A percentile compares a stretch with the other conserved stretches of the same genome.
These are phyloP conservation scores for Steccherinum ochraceum DNA, from an alignment of 768 basidiomycete genomes.

Conservation along the genomic window DNA sequence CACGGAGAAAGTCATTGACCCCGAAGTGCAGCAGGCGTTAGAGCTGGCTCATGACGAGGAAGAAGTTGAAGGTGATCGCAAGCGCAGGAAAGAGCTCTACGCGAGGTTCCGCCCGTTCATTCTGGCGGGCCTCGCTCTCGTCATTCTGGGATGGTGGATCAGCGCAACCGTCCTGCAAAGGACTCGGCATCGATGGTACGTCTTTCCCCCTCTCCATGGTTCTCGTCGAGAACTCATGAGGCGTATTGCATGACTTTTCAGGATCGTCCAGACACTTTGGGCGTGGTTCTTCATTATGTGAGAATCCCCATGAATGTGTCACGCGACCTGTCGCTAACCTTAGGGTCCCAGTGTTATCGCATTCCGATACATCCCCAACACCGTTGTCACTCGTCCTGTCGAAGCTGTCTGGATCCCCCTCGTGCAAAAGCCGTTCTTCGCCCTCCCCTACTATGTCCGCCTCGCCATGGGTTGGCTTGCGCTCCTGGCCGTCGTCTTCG, in stretches of 20 bases:
- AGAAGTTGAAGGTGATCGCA: conserved; percentile 12
- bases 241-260: conserved; percentile 20
- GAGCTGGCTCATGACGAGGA: conserved; percentile 13
- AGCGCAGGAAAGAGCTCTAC: conserved; percentile 8
- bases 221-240: neutral
- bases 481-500: conserved; percentile 72
- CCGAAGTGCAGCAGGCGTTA: conserved; percentile 13
- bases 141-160: conserved; percentile 86
- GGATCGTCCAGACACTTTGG: conserved; percentile 77
- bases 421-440: conserved; percentile 65
- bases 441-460: conserved; percentile 43
- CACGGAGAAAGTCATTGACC: conserved; percentile 21
- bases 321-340: neutral
- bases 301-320: conserved; percentile 20
- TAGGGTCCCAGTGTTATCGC: conserved; percentile 47
- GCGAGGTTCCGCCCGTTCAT: conserved; percentile 25
- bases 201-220: conserved; percentile 9
- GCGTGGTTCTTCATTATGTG: conserved; percentile 80
- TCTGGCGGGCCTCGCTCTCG: conserved; percentile 43
- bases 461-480: conserved; percentile 69
- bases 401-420: conserved; percentile 61
- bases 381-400: conserved; percentile 65
- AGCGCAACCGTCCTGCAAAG: conserved; percentile 59
- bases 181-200: conserved; percentile 71
- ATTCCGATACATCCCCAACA: conserved; percentile 79